Percentiles rank a stretch among this genome's conserved stretches.
Conservation (phyloP, 1,139 yeast genomes). For the Kodamaea plutei region DNA sequence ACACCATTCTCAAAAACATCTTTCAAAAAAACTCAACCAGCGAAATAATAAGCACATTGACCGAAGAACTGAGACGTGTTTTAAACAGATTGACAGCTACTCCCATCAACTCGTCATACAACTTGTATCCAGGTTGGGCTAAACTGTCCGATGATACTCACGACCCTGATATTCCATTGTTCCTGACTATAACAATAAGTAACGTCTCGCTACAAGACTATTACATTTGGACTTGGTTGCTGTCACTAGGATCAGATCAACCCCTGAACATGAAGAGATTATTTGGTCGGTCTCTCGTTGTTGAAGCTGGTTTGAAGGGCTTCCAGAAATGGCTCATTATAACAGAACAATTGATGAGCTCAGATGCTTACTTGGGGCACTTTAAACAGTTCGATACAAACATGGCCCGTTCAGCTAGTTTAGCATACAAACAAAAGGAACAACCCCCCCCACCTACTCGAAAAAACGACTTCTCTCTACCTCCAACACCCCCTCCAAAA, state of each 20-base stretch:
- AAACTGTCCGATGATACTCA: slow-evolving; percentile 17
- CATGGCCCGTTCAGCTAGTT: slow-evolving; percentile 3
- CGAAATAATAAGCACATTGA: slow-evolving; percentile 59
- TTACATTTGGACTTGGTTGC: slow-evolving; percentile 89
- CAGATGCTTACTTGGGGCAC: slow-evolving; percentile 36
- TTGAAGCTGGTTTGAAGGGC: slow-evolving; percentile 68
- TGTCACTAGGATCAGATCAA: slow-evolving; percentile 73
- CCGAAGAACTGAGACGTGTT: slow-evolving; percentile 71
- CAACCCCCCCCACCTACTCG: slow-evolving; percentile 3
- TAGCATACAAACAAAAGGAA: slow-evolving; percentile 6
- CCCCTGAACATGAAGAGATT: slow-evolving; percentile 58
- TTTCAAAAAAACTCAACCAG: slow-evolving; percentile 58
- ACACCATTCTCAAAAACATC: slow-evolving; percentile 65
- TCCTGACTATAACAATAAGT: slow-evolving; percentile 50
- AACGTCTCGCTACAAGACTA: slow-evolving; percentile 79
- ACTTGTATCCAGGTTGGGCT: slow-evolving; percentile 46
- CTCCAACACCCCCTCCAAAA: slow-evolving; percentile 35
- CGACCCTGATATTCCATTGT: slow-evolving; percentile 33
- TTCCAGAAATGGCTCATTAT: slow-evolving; percentile 82
- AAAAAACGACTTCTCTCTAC: slow-evolving; percentile 11
- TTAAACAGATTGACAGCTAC: slow-evolving; percentile 53
- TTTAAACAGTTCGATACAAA: slow-evolving; percentile 14
- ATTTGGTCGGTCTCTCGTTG: slow-evolving; percentile 77
- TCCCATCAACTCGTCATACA: slow-evolving; percentile 37
- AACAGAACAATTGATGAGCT: slow-evolving; percentile 58